Conservation (phyloP, 1,284 basidiomycete species). For the Leccinum griseonigrum region DNA sequence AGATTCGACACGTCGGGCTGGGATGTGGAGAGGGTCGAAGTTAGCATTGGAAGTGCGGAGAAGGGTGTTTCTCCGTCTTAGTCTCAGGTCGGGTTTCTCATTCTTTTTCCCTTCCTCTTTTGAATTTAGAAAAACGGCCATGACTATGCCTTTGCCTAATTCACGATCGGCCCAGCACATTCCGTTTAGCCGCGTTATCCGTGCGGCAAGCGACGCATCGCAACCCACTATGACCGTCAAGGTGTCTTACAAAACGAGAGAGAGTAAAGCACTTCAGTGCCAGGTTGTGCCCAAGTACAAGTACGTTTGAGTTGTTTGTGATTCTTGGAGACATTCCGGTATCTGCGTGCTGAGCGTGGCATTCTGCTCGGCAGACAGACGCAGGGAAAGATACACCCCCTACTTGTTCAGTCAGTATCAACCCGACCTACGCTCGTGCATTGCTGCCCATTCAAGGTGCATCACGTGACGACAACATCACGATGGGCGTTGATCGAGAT, state of each 20-base stretch:
- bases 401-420: constrained; percentile 96
- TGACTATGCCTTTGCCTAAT: constrained; percentile 35
- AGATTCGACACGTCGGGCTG: constrained; percentile 83
- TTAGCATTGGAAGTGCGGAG: constrained; percentile 34
- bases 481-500: not conserved
- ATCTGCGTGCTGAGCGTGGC: not conserved
- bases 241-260: constrained; percentile 71
- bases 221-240: constrained; percentile 50
- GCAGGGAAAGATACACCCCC: constrained; percentile 77
- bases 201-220: constrained; percentile 28
- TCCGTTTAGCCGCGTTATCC: constrained; percentile 41
- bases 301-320: constrained; percentile 38
- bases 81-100: not conserved
- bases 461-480: constrained; percentile 4
- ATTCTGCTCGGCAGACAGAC: constrained; percentile 65
- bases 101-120: too few relatives aligned
- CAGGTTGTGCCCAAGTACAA: constrained; percentile 65
- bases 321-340: not conserved
- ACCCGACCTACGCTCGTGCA: constrained; percentile 82
- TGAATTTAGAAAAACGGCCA: not conserved
- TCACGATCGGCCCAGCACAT: constrained; percentile 52
- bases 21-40: constrained; percentile 56
- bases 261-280: constrained; percentile 88
- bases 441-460: constrained; percentile 79
- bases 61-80: constrained; percentile 29